These are phyloP conservation scores for Syzygium syzygioides DNA, from an alignment of 441 rosid genomes.

Conservation along the genomic window DNA sequence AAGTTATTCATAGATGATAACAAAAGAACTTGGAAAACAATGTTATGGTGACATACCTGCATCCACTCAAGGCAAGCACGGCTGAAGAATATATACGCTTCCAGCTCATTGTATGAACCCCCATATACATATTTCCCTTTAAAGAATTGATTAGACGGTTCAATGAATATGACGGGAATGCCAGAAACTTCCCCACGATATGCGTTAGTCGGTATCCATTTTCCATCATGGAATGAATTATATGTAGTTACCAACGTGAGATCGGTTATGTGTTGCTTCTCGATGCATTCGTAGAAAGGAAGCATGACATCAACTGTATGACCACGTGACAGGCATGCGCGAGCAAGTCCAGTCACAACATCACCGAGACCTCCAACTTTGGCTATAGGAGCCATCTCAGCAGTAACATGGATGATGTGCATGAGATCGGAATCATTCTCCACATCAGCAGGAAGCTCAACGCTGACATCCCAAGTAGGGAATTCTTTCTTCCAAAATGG, in stretches of 20 bases:
- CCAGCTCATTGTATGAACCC: constrained; percentile 49
- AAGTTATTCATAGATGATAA: background rate
- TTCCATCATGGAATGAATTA: constrained; percentile 40
- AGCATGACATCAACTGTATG: constrained; percentile 47
- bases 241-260: constrained; percentile 26
- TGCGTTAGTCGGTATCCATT: constrained; percentile 39
- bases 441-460: constrained; percentile 14
- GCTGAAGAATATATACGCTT: constrained; percentile 50
- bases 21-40: background rate
- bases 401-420: constrained; percentile 45
- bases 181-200: constrained; percentile 41
- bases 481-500: constrained; percentile 50
- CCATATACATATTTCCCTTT: constrained; percentile 45
- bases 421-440: constrained; percentile 32
- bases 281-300: constrained; percentile 50
- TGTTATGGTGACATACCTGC: constrained; percentile 31
- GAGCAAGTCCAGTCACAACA: constrained; percentile 59
- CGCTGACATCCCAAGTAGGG: constrained; percentile 24
- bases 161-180: constrained; percentile 39
- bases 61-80: constrained; percentile 66
- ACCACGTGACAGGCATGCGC: constrained; percentile 40
- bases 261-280: constrained; percentile 26
- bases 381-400: constrained; percentile 57
- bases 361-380: constrained; percentile 67
- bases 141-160: constrained; percentile 49